phyloP scores from a whole-genome alignment of 208 protist species.

The Acanthamoeba royreba region DNA sequence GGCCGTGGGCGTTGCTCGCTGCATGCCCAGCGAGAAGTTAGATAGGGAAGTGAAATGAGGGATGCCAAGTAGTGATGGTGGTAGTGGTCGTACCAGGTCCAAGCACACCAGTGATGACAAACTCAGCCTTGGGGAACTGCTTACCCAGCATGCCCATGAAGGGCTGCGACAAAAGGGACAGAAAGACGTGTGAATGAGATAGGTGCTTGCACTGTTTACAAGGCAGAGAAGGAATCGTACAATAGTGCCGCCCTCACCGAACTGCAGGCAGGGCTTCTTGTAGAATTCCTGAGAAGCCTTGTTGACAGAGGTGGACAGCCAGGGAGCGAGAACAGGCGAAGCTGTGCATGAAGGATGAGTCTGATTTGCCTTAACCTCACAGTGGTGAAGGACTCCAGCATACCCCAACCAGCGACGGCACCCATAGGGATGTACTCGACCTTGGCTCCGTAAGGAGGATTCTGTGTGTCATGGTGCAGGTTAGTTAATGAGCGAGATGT shows the following conservation, averaged over 20 bases:
- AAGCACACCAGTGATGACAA: constrained; percentile 91
- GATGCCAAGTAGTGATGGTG: background rate
- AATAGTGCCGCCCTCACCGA: constrained; percentile 1
- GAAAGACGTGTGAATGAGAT: background rate
- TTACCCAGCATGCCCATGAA: constrained; percentile 91
- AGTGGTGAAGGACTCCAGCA: constrained; percentile 54
- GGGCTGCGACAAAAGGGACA: constrained; percentile 78
- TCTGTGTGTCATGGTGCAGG: constrained; percentile 66
- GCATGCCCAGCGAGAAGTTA: background rate
- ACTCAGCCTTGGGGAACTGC: constrained; percentile 89
- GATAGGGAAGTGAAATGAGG: background rate
- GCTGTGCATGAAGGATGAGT: background rate
- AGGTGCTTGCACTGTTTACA: background rate
- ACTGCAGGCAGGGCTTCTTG: background rate
- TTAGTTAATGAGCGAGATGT: constrained; percentile 79
- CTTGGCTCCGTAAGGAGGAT: background rate
- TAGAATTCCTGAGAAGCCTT: background rate
- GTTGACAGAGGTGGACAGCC: background rate
- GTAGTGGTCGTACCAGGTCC: constrained; percentile 73
- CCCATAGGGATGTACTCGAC: background rate
- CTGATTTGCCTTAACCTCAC: constrained; percentile 80
- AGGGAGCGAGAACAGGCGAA: background rate
- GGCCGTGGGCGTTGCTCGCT: constrained; percentile 88
- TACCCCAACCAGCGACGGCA: background rate
- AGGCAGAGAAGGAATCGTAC: background rate